Evolutionary conservation across 1,284 basidiomycete genomes (phyloP).

Genomic region (Laetiporus sulphureus): DNA sequence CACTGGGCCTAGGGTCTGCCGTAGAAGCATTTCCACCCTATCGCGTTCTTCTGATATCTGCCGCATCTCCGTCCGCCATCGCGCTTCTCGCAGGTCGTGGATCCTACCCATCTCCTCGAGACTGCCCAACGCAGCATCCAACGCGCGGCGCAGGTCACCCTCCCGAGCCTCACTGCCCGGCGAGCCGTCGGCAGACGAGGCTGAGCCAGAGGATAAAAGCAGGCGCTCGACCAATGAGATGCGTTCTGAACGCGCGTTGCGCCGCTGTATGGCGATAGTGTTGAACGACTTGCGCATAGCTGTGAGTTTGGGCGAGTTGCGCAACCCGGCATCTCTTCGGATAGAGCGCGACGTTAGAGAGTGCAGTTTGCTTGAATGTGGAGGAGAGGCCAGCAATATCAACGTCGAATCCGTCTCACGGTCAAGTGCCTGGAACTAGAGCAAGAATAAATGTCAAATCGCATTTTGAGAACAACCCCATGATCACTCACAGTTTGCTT

Average conservation of each 20-base stretch:
- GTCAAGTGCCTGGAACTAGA: constrained; percentile 69
- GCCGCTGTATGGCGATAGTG: constrained; percentile 51
- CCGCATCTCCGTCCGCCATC: constrained; percentile 66
- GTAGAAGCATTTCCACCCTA: constrained; percentile 53
- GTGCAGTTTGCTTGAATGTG: constrained; percentile 59
- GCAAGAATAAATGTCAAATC: constrained; percentile 10
- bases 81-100: constrained; percentile 57
- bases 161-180: constrained; percentile 49
- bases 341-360: constrained; percentile 59
- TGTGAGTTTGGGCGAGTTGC: constrained; percentile 40
- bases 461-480: constrained; percentile 3
- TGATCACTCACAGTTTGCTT: constrained; percentile 52
- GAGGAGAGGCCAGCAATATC: constrained; percentile 64
- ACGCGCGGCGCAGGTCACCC: constrained; percentile 54
- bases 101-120: constrained; percentile 53
- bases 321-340: constrained; percentile 43
- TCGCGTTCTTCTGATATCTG: constrained; percentile 60
- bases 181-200: constrained; percentile 43
- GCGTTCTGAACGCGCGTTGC: constrained; percentile 40
- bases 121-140: constrained; percentile 60
- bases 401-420: constrained; percentile 74
- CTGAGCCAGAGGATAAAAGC: constrained; percentile 27
- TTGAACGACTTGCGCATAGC: constrained; percentile 51
- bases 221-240: constrained; percentile 54
- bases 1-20: constrained; percentile 49